Evolutionary conservation across 257 asterid genomes (phyloP), one percentile per base, ranked within the genome.

Genomic region (Nicotiana attenuata): DNA sequence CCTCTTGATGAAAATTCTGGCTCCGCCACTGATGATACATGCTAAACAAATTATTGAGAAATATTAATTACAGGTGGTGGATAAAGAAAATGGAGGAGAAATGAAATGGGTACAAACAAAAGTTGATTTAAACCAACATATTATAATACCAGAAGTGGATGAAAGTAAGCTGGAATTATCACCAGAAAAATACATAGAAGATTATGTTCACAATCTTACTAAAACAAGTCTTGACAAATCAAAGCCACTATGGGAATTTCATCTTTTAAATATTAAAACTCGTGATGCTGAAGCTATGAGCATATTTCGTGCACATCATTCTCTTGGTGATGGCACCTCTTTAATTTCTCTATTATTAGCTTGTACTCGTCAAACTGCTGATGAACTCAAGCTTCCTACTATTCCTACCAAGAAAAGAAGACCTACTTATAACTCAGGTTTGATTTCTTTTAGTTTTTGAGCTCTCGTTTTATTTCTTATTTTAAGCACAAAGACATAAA

Each of bases 171-270:
- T 64, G 77, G 78, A 73, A 50, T 11, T 11, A 45, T 73, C 69
- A 16, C 29, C 82, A 7, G 87, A 86, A 76, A 38, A 84, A 68
- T 45, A 82, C 7, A 80, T 87, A 38, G 88, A 87, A 55, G 83
- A 87, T 47, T 87, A 87, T 31, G 60, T 87, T 45, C 63, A 81
- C 76, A 81, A 84, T 52, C 89, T 87, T 26, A 87, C 76, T 33
- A 84, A 75, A 50, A 57, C 87, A 19, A 66, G 53, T 26, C 80
- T 87, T 15, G 86, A 87, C 67, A 77, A n/a, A 10, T 84, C 89
- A 2, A 84, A 77, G 33, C 89, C 89, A 9, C 57, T 87, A 10
- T 87, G 89, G 89, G 89, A 87, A 1, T 83, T 87, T 66, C 89
- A 87, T 78, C 19, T 87, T 66, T 84, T 87, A 45, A 80, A 82